Evolutionary conservation across 495 filamentous ascomycete genomes (phyloP).

Genomic region (Aspergillus ostianus): DNA sequence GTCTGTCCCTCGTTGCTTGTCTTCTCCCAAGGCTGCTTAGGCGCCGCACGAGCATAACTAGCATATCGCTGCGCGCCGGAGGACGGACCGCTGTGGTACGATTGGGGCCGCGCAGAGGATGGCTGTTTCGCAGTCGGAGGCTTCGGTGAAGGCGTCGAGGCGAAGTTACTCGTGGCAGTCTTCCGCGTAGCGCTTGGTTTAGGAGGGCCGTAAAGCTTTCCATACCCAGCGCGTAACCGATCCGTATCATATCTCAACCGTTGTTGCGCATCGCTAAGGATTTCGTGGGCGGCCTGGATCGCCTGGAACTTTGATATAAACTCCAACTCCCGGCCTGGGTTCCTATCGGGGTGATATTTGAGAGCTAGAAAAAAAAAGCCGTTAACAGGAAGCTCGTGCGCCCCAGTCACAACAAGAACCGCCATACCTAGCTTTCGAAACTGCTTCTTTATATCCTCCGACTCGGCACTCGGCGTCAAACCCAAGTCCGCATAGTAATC

Average conservation of each 20-base stretch:
- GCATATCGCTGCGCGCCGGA: slow-evolving; percentile 56
- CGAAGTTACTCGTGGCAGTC: slow-evolving; percentile 22
- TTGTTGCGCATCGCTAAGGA: slow-evolving; percentile 65
- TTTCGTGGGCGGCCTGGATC: slow-evolving; percentile 83
- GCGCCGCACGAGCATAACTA: slow-evolving; percentile 46
- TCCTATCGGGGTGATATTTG: slow-evolving; percentile 86
- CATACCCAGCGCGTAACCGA: slow-evolving; percentile 51
- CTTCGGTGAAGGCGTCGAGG: slow-evolving; percentile 30
- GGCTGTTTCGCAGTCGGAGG: slow-evolving; percentile 28
- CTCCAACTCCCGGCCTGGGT: slow-evolving; percentile 76
- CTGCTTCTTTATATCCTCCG: slow-evolving; percentile 77
- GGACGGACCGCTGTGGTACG: slow-evolving; percentile 44
- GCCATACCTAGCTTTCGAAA: slow-evolving; percentile 76
- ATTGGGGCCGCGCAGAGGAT: slow-evolving; percentile 25
- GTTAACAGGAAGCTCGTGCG: slow-evolving; percentile 4
- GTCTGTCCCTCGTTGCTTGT: slow-evolving; percentile 53
- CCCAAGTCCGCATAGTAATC: slow-evolving; percentile 90
- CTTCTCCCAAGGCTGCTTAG: slow-evolving; percentile 38
- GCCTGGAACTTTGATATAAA: slow-evolving; percentile 78
- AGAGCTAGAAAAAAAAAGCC: slow-evolving; percentile 57
- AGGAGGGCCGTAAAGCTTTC: slow-evolving; percentile 36
- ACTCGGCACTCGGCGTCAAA: slow-evolving; percentile 58
- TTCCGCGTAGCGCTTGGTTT: slow-evolving; percentile 32
- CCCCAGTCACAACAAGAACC: not conserved
- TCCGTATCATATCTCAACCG: slow-evolving; percentile 77